Evolutionary conservation across 2,329 filamentous ascomycete genomes (phyloP).

Genomic region (Fusarium chuoi): DNA sequence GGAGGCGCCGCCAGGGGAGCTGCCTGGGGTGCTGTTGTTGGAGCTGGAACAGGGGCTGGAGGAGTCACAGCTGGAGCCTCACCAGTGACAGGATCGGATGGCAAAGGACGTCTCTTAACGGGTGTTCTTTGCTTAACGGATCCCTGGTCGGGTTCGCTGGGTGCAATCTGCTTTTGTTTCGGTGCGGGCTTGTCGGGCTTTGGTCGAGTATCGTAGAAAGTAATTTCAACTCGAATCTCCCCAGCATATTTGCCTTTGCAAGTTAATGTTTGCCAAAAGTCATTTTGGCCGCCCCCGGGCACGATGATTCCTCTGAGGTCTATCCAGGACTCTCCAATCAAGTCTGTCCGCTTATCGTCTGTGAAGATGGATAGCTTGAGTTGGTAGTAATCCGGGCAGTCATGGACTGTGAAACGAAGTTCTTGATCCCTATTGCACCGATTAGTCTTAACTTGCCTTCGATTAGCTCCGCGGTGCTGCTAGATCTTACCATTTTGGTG

Average conservation of each 20-base stretch:
- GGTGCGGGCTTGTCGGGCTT: conserved; percentile 76
- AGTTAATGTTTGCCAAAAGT: conserved; percentile 88
- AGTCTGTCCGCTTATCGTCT: conserved; percentile 96
- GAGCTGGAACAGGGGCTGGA: conserved; percentile 19
- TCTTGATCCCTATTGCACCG: conserved; percentile 86
- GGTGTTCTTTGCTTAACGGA: conserved; percentile 63
- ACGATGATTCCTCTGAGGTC: conserved; percentile 84
- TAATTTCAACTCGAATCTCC: conserved; percentile 93
- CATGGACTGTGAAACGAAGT: conserved; percentile 93
- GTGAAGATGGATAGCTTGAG: conserved; percentile 97
- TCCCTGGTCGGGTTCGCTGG: conserved; percentile 51
- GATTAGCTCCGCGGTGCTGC: not conserved
- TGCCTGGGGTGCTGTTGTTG: conserved; percentile 1
- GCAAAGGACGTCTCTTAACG: conserved; percentile 85
- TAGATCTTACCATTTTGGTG: conserved; percentile 82
- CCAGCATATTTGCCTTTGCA: conserved; percentile 96
- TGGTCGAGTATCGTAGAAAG: conserved; percentile 90
- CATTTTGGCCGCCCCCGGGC: conserved; percentile 89
- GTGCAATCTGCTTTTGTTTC: conserved; percentile 59
- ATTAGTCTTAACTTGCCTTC: conserved; percentile 27
- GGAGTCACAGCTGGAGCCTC: conserved; percentile 52
- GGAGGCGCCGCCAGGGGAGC: conserved; percentile 42
- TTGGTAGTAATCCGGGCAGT: conserved; percentile 95
- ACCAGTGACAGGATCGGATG: conserved; percentile 77
- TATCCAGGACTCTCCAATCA: conserved; percentile 95